Evolutionary conservation across 2,329 filamentous ascomycete genomes (phyloP).

Genomic region (Neofusicoccum kwambonambiense): DNA sequence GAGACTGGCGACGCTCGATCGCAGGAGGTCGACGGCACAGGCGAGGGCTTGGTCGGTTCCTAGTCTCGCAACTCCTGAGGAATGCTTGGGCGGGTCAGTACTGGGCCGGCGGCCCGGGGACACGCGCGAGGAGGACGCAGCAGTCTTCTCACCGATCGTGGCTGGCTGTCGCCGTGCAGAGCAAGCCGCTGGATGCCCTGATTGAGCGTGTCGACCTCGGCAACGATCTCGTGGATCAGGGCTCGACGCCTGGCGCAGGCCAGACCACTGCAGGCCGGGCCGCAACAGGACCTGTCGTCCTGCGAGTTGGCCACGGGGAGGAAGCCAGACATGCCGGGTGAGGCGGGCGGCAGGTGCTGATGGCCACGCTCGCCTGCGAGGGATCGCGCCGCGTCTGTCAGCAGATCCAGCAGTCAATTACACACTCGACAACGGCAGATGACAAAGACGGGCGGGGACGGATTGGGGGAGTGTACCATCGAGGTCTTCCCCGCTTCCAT

Average conservation of each 20-base stretch:
- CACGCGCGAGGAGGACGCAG: neutral
- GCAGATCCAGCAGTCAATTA: constrained; percentile 13
- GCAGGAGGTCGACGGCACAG: constrained; percentile 8
- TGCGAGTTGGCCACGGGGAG: neutral
- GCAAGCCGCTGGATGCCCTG: neutral
- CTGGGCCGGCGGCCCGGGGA: neutral
- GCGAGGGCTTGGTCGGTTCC: constrained; percentile 12
- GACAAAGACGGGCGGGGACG: constrained; percentile 13
- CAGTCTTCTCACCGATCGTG: constrained; percentile 11
- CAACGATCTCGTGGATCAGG: constrained; percentile 12
- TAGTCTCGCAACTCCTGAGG: neutral
- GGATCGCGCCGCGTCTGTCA: neutral
- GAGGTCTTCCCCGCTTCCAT: constrained; percentile 8
- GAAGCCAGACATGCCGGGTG: neutral
- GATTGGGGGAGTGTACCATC: neutral
- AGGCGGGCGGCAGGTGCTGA: constrained; percentile 1
- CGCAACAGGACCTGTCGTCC: constrained; percentile 6
- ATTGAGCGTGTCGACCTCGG: constrained; percentile 9
- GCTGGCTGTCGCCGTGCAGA: neutral
- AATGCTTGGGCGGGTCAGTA: constrained; percentile 7
- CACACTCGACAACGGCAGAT: neutral
- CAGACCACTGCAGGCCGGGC: neutral
- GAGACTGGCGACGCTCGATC: constrained; percentile 5
- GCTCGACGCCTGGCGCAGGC: constrained; percentile 1
- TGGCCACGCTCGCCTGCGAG: neutral